Percentiles rank a stretch among this genome's conserved stretches.
Evolutionary conservation across 2,329 filamentous ascomycete species (phyloP).

Genomic region (Monosporascus sp.): DNA sequence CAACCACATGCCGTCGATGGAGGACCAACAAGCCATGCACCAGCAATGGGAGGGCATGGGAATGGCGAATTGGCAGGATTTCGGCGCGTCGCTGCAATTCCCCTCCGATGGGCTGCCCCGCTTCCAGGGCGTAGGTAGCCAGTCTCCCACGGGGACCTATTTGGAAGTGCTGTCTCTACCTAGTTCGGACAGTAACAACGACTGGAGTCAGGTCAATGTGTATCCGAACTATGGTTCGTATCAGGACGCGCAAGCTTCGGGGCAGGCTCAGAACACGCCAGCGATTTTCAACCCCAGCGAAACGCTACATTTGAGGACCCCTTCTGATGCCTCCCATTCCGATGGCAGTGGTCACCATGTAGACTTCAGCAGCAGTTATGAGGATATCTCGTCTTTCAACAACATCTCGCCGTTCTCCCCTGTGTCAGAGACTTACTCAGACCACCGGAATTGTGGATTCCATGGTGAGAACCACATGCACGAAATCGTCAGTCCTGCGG

Average conservation of each 20-base stretch:
- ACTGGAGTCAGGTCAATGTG: slow-evolving; percentile 78
- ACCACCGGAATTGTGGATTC: slow-evolving; percentile 59
- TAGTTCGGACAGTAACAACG: slow-evolving; percentile 77
- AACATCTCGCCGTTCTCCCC: slow-evolving; percentile 79
- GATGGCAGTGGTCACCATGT: slow-evolving; percentile 59
- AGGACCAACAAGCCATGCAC: slow-evolving; percentile 53
- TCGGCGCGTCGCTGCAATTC: slow-evolving; percentile 57
- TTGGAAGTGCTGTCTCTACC: slow-evolving; percentile 80
- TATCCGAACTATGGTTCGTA: slow-evolving; percentile 68
- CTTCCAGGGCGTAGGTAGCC: slow-evolving; percentile 46
- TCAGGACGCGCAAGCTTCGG: slow-evolving; percentile 44
- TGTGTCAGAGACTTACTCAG: slow-evolving; percentile 68
- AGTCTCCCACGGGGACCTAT: slow-evolving; percentile 74
- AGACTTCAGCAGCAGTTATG: slow-evolving; percentile 71
- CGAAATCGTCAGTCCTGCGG: slow-evolving; percentile 62
- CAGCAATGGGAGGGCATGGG: slow-evolving; percentile 52
- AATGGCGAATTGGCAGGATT: slow-evolving; percentile 75
- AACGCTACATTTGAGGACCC: slow-evolving; percentile 80
- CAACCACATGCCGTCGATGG: slow-evolving; percentile 50
- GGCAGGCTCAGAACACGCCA: slow-evolving; percentile 46
- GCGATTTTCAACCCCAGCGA: slow-evolving; percentile 90
- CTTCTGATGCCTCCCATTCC: slow-evolving; percentile 78
- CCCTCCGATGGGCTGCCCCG: slow-evolving; percentile 38
- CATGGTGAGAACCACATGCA: slow-evolving; percentile 50
- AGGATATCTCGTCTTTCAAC: slow-evolving; percentile 62